Percentiles rank a stretch among this genome's conserved stretches.
These are phyloP conservation scores for Pythium biforme DNA, from an alignment of 352 stramenopile genomes.

Conservation along the genomic window DNA sequence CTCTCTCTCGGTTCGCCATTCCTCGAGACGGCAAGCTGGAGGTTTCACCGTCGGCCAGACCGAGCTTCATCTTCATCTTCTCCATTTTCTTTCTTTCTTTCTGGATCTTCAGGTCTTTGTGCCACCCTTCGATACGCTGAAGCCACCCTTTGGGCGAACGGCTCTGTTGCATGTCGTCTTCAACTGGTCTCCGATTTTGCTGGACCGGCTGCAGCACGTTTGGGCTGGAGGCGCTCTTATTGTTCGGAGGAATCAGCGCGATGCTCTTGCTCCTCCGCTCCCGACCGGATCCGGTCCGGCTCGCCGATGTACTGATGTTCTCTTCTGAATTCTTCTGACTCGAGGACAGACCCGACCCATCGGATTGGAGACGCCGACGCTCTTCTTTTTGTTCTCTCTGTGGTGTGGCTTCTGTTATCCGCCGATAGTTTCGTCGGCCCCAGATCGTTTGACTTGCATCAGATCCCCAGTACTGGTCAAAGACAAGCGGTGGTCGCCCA, in stretches of 20 bases:
- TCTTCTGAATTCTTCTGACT: constrained; percentile 22
- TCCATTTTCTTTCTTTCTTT: constrained; percentile 80
- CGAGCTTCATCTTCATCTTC: constrained; percentile 53
- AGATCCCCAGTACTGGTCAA: constrained; percentile 68
- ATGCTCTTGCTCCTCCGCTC: constrained; percentile 72
- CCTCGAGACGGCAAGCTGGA: constrained; percentile 31
- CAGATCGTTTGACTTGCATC: constrained; percentile 60
- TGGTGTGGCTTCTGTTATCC: constrained; percentile 33
- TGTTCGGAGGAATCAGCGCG: constrained; percentile 44
- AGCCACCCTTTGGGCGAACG: constrained; percentile 72
- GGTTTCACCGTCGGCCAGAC: constrained; percentile 23
- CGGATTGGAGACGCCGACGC: constrained; percentile 36
- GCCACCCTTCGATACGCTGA: constrained; percentile 78
- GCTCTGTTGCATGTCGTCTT: constrained; percentile 45
- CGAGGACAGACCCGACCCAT: constrained; percentile 27
- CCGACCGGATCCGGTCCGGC: constrained; percentile 4
- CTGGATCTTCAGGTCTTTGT: constrained; percentile 74
- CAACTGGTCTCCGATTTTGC: constrained; percentile 8
- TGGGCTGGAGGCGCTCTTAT: constrained; percentile 24
- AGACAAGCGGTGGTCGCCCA: constrained; percentile 31
- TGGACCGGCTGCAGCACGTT: constrained; percentile 10
- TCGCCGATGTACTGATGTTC: constrained; percentile 4
- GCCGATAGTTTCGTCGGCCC: constrained; percentile 46
- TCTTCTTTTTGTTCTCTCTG: constrained; percentile 39
- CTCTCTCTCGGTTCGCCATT: constrained; percentile 22